Evolutionary conservation across 2,329 filamentous ascomycete species (phyloP).

Genomic region (Phialophora chinensis): DNA sequence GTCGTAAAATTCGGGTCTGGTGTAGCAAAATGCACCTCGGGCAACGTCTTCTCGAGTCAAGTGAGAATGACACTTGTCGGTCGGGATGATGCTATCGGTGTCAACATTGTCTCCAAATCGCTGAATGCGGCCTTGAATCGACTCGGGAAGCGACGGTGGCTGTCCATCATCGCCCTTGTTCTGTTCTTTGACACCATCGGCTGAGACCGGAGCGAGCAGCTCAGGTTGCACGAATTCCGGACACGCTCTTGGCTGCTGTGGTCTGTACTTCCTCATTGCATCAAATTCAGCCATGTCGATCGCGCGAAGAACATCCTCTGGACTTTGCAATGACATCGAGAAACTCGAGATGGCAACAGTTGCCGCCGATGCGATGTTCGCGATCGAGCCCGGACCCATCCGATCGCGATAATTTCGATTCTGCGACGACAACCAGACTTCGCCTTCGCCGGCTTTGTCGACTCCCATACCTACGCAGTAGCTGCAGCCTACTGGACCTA

Average conservation of each 20-base stretch:
- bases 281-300: conserved; percentile 38
- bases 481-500: conserved; percentile 52
- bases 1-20: conserved; percentile 22
- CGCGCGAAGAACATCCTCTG: conserved; percentile 30
- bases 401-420: conserved; percentile 56
- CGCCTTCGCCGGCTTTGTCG: conserved; percentile 50
- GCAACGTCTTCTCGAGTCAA: conserved; percentile 24
- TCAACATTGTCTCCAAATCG: conserved; percentile 27
- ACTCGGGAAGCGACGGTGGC: conserved; percentile 18
- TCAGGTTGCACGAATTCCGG: conserved; percentile 8
- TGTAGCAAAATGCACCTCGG: conserved; percentile 26
- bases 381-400: conserved; percentile 48
- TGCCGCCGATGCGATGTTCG: conserved; percentile 17
- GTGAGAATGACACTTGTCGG: conserved; percentile 26
- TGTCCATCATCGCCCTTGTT: not conserved
- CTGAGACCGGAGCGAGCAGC: not conserved
- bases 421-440: conserved; percentile 54
- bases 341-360: conserved; percentile 19
- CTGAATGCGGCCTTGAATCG: conserved; percentile 16
- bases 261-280: conserved; percentile 8
- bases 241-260: not conserved
- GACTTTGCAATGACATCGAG: conserved; percentile 21
- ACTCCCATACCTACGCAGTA: conserved; percentile 55
- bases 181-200: not conserved
- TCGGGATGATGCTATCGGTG: conserved; percentile 28